Evolutionary conservation across 202 grass and related monocot species (phyloP).

Genomic region (Bolboschoenoplectus hybrid): DNA sequence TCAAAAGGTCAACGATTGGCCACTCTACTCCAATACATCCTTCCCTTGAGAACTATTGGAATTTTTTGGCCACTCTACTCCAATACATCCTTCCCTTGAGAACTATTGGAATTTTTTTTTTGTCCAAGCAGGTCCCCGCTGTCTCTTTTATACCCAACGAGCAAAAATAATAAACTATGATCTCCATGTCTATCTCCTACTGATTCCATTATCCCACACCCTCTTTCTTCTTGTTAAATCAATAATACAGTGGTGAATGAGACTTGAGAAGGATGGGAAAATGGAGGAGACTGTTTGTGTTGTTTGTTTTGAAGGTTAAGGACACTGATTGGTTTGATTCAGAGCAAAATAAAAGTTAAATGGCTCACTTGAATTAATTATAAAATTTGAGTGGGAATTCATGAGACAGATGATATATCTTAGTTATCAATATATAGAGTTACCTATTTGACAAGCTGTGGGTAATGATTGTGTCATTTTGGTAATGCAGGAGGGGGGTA

Average conservation of each 20-base stretch:
- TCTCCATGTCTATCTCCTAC: conserved; percentile 12
- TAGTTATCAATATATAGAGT: background rate
- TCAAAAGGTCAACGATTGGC: background rate
- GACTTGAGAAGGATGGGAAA: background rate
- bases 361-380: background rate
- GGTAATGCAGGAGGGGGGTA: conserved; percentile 60
- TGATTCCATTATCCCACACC: background rate
- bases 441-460: conserved; percentile 8
- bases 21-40: background rate
- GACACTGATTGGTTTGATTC: background rate
- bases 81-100: background rate
- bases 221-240: background rate
- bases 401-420: background rate
- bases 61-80: background rate
- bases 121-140: background rate
- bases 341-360: background rate
- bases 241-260: background rate
- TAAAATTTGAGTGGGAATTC: background rate
- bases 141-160: background rate
- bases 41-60: background rate
- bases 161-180: background rate
- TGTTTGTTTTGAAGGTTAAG: background rate
- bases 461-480: conserved; percentile 4
- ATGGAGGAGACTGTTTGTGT: background rate
- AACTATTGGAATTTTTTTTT: background rate